Evolutionary conservation across 768 basidiomycete genomes (phyloP), one percentile per base, ranked within the genome.

Genomic region (Amanita brunnescens): DNA sequence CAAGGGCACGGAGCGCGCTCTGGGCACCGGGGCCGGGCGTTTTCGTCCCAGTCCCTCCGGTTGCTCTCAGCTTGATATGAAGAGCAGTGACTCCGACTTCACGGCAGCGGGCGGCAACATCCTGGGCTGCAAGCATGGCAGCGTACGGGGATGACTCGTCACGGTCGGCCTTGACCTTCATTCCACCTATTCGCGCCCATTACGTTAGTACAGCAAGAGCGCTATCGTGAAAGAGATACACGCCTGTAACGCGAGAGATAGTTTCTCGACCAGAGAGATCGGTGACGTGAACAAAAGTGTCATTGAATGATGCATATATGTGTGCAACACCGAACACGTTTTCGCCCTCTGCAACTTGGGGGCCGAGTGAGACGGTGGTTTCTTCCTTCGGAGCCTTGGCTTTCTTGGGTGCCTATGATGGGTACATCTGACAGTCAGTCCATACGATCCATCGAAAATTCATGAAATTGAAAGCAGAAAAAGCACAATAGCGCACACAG

Each of bases 101-200:
- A 66, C 90, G 89, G 87, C 96, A 99, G 60, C 94, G 91, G 47
- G 77, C 68, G 53, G 95, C 95, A 59, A 93, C 92, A 61, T 98
- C 95, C 76, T 98, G 95, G 38, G 95, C 93, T 50, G 95, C 95
- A 68, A 98, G 77, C 94, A 96, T 95, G 67, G 94, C 92, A 47
- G 93, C 91, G 66, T 96, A 91, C 14, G 90, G 91, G 20, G 94
- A 97, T 37, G 93, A 97, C 75, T 99, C 96, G 75, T 99, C 96
- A 72, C 96, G 88, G 73, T 99, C 96, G 10, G 95, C 96, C 78
- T 98, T 99, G 74, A 99, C 96, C 78, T 98, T 98, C 96, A 98
- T 98, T 55, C 96, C 96, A 69, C 91, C 91, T 89, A 54, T 30
- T 30, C 50, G 49, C 39, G 16, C 24, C 32, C 7, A 23, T 21